These are phyloP conservation scores for Ophiostoma perfectum DNA, from an alignment of 2,329 filamentous ascomycete genomes.

Conservation along the genomic window DNA sequence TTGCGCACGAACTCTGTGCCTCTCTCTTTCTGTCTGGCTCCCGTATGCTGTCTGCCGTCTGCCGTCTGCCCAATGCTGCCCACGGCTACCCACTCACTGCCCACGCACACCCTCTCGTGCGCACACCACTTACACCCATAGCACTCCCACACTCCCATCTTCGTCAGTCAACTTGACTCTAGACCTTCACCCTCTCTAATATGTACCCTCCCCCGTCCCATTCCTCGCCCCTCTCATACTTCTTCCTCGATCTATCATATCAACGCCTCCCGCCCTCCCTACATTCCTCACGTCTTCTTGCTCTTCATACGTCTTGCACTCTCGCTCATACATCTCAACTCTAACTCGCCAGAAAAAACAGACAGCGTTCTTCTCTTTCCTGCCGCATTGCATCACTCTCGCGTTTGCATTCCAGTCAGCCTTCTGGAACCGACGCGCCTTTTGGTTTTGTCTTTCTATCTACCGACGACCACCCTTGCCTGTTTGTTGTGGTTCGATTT, in stretches of 20 bases:
- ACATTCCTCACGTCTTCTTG: slow-evolving; percentile 15
- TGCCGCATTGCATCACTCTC: slow-evolving; percentile 7
- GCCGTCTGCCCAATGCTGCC: neutral
- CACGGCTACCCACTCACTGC: neutral
- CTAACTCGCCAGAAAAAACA: neutral
- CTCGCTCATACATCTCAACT: slow-evolving; percentile 1
- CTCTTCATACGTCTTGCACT: slow-evolving; percentile 17
- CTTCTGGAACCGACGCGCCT: slow-evolving; percentile 17
- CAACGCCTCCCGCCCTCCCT: neutral
- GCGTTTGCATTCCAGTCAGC: slow-evolving; percentile 19
- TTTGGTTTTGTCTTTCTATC: neutral
- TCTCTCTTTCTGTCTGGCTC: slow-evolving; percentile 9
- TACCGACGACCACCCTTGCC: neutral
- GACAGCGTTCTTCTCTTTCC: slow-evolving; percentile 5
- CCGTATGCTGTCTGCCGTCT: neutral
- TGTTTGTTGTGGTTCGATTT: slow-evolving; percentile 6
- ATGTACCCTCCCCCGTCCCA: slow-evolving; percentile 14
- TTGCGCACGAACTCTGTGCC: slow-evolving; percentile 18
- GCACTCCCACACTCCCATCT: neutral
- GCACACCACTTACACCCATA: slow-evolving; percentile 9
- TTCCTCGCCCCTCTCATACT: slow-evolving; percentile 19
- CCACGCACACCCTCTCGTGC: slow-evolving; percentile 9
- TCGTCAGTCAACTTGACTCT: slow-evolving; percentile 1
- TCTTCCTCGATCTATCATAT: slow-evolving; percentile 10
- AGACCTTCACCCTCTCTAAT: slow-evolving; percentile 17